Evolutionary conservation across 2,329 filamentous ascomycete species (phyloP), one percentile per base, ranked within the genome.

Genomic region (Fusarium siculi): DNA sequence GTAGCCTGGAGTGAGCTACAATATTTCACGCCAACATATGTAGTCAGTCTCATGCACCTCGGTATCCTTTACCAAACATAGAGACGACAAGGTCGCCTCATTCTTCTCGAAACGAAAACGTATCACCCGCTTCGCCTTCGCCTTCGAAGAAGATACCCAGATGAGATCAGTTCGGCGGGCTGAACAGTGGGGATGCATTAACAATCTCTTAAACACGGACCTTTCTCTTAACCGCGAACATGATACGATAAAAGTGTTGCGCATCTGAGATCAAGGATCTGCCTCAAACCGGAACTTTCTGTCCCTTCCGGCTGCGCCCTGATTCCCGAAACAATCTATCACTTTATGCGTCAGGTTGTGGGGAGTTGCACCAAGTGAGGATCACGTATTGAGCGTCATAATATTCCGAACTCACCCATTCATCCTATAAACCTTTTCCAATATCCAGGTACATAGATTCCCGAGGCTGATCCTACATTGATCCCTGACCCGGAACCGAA

Each of bases 381-480:
- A 57, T 49, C 43, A 59, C 39, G 43, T 32, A 56, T 44, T 40
- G 49, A 60, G 34, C 28, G 18, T 47, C 40, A 54, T 21, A 39
- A 34, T 44, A 36, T 55, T 44, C 32, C 23, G 43, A 37, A 47
- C 57, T 70, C 36, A 55, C 65, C 49, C 50, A 55, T 67, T 46
- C 50, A 55, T 69, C 53, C 37, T 43, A 34, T 67, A 63, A 62
- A 44, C 36, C 23, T 55, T 47, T 39, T 40, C 53, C 37, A 60
- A 65, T 57, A 49, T 49, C 66, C 42, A 52, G 62, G 63, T 68
- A 57, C 50, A 69, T 43, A 70, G 60, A 69, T 68, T 76, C 62
- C 67, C 65, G 49, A 76, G 53, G 53, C 36, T 53, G 52, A 55
- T 65, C 68, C 61, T 60, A 39, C 47, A 30, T 63, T 63, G 49